Percentiles rank a stretch among this genome's conserved stretches.
phyloP scores from a whole-genome alignment of 2,329 filamentous ascomycete genomes.

The Cryphonectria naterciae region DNA sequence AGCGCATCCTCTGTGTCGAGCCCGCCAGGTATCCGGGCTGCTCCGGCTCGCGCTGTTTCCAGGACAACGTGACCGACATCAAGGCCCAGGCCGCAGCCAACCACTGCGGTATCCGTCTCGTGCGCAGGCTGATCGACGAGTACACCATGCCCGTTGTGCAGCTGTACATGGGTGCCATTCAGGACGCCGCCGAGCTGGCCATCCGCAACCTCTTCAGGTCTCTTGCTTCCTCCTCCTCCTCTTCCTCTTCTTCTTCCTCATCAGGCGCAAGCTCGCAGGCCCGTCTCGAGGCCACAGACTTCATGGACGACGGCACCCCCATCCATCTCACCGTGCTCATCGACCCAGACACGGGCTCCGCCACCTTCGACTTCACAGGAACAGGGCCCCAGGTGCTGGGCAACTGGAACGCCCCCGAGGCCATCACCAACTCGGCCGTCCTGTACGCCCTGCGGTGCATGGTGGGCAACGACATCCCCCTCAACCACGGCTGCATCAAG shows the following conservation, averaged over 20 bases:
- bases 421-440: constrained; percentile 37
- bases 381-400: constrained; percentile 40
- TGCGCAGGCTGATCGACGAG: constrained; percentile 41
- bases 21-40: constrained; percentile 36
- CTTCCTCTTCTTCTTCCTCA: no score
- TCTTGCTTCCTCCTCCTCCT: constrained; percentile 45
- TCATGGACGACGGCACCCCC: constrained; percentile 43
- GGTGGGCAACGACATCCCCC: constrained; percentile 40
- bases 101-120: constrained; percentile 42
- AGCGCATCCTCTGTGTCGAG: constrained; percentile 11
- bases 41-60: constrained; percentile 41
- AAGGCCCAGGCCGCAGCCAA: constrained; percentile 50
- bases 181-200: constrained; percentile 44
- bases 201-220: constrained; percentile 38
- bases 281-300: constrained; percentile 35
- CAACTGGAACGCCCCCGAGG: constrained; percentile 37
- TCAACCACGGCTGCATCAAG: constrained; percentile 42
- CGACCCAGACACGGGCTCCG: constrained; percentile 35
- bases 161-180: constrained; percentile 46
- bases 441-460: constrained; percentile 42
- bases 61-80: constrained; percentile 48
- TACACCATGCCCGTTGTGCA: constrained; percentile 40
- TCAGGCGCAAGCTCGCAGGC: constrained; percentile 38
- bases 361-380: constrained; percentile 40
- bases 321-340: constrained; percentile 39